phyloP scores from a whole-genome alignment of 2,329 filamentous ascomycete species.

The Furcasterigmium sp. region DNA sequence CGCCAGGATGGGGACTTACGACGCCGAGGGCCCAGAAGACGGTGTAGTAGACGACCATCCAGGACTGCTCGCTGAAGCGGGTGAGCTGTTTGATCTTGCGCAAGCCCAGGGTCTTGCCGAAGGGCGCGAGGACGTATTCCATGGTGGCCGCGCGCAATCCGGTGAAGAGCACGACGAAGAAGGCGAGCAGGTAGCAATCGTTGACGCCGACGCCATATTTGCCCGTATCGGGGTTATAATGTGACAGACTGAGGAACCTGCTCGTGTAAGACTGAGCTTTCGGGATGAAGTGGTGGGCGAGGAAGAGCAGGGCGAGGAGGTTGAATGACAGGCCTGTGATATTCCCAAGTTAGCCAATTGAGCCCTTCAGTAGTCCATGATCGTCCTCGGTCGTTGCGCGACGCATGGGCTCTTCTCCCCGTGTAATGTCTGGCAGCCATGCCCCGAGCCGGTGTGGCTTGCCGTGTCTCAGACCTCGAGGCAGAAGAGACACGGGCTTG shows the following conservation, averaged over 20 bases:
- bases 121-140: conserved; percentile 79
- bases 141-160: conserved; percentile 78
- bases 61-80: conserved; percentile 90
- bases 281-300: conserved; percentile 79
- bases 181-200: conserved; percentile 71
- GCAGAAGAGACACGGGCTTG: background rate
- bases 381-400: too few species aligned
- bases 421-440: background rate
- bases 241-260: conserved; percentile 84
- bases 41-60: conserved; percentile 79
- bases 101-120: conserved; percentile 69
- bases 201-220: conserved; percentile 73
- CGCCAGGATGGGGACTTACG: conserved; percentile 48
- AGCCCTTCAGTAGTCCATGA: too few species aligned
- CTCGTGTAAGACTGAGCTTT: conserved; percentile 71
- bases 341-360: too few species aligned
- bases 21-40: conserved; percentile 80
- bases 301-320: conserved; percentile 73
- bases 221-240: conserved; percentile 65
- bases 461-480: conserved; percentile 1
- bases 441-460: conserved; percentile 4
- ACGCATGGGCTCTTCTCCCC: too few species aligned
- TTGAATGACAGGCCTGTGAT: conserved; percentile 71
- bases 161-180: conserved; percentile 81
- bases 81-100: conserved; percentile 69